phyloP scores from a whole-genome alignment of 306 rosid genomes.

The Acacia melanoxylon region DNA sequence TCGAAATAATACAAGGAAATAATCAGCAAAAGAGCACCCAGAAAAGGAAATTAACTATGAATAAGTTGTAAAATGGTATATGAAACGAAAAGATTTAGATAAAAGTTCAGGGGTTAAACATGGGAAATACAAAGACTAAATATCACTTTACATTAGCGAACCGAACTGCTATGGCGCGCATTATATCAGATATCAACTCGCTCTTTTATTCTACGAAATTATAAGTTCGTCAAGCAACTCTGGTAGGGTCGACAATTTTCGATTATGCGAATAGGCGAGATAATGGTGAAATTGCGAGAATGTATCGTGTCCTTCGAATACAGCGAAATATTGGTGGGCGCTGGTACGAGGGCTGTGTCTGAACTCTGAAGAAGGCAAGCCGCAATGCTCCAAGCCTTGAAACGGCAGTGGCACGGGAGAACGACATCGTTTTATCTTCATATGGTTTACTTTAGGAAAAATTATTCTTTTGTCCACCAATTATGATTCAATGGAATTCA shows the following conservation, averaged over 20 bases:
- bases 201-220: background rate
- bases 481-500: no score
- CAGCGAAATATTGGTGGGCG: background rate
- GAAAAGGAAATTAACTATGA: background rate
- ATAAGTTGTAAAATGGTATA: background rate
- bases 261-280: background rate
- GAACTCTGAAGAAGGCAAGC: background rate
- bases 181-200: slow-evolving; percentile 17
- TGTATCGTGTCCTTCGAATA: background rate
- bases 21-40: background rate
- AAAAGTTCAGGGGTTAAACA: background rate
- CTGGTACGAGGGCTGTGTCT: background rate
- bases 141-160: slow-evolving; percentile 44
- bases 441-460: no score
- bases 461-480: no score
- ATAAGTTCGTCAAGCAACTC: background rate
- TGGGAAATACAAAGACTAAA: background rate
- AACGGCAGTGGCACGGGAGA: no score
- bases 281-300: background rate
- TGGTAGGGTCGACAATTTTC: background rate
- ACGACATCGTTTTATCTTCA: no score
- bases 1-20: background rate
- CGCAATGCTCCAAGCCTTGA: no score
- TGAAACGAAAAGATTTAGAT: background rate
- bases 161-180: slow-evolving; percentile 61